Evolutionary conservation across 345 rosid species (phyloP), one percentile per base, ranked within the genome.

Genomic region (Diplotaxis tenuifolia): DNA sequence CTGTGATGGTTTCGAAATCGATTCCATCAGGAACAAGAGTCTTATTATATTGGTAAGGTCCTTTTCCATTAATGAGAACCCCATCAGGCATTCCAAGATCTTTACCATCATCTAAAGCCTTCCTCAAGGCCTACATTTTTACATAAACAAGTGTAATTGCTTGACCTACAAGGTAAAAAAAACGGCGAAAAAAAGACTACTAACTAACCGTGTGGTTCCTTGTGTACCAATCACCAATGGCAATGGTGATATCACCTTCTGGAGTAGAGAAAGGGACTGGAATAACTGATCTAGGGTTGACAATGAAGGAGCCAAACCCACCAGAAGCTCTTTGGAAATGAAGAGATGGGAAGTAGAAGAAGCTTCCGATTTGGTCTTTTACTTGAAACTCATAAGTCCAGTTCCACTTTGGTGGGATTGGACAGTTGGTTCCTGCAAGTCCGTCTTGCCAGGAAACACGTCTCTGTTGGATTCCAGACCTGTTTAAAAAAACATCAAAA

Each of bases 321-420:
- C 99, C 97, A 14, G 97, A 73, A 14, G 99, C 96, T 84, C 86
- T 89, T 76, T 96, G 99, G 85, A 96, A 87, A 82, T 96, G 71
- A 14, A 88, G 90, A 62, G 99, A 86, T 52, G 99, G 99, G 83
- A 92, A 96, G 85, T 96, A 96, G 78, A 85, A 92, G 97, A 89
- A 92, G 80, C 99, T 96, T 60, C 99, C 99, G 72, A 96, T 73
- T 74, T 96, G 99, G 73, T 96, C 99, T 79, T 96, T 96, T 10
- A 96, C 99, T 78, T 96, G 99, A 80, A 96, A 96, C 84, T 96
- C 88, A 80, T 96, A 96, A 76, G 98, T 96, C 98, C 97, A 96
- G 83, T 96, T 96, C 99, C 99, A 96, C 81, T 92, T 96, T 36
- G 99, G 83, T 57, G 99, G 99, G 47, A 96, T 96, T 18, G 98